phyloP scores from a whole-genome alignment of 148 eudicot species.

The Bassia scoparia region DNA sequence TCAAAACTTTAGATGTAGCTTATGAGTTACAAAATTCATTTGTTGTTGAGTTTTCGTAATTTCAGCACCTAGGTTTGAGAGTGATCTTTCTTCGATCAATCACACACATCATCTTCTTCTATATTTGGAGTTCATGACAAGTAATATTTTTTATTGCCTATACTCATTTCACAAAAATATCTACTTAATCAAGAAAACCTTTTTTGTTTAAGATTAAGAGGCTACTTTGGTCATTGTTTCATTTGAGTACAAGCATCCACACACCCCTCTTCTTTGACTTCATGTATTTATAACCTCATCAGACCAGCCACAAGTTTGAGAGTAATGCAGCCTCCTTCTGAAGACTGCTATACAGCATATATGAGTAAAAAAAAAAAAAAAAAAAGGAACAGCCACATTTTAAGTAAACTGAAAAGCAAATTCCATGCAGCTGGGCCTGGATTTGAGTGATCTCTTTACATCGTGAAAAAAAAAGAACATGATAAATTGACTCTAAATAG shows the following conservation, averaged over 20 bases:
- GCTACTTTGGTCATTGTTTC: conserved; percentile 59
- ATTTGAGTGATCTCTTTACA: conserved; percentile 2
- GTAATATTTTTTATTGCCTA: background rate
- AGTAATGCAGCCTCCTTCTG: conserved; percentile 53
- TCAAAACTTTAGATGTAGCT: too few relatives aligned
- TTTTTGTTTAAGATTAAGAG: background rate
- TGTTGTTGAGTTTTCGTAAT: too few relatives aligned
- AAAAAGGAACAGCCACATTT: background rate
- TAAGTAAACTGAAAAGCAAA: background rate
- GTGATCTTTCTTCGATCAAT: too few relatives aligned
- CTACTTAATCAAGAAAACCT: background rate
- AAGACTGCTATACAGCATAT: conserved; percentile 59
- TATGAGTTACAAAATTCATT: too few relatives aligned
- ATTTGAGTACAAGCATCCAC: conserved; percentile 33
- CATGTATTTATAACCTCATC: conserved; percentile 61
- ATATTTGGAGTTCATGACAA: too few relatives aligned
- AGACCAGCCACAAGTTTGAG: conserved; percentile 69
- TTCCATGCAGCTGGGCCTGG: background rate
- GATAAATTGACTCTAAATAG: background rate
- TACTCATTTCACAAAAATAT: background rate
- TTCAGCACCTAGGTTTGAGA: too few relatives aligned
- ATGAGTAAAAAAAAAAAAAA: background rate
- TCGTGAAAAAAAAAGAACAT: background rate
- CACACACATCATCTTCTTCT: too few relatives aligned
- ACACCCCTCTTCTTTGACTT: conserved; percentile 52